phyloP scores from a whole-genome alignment of 169 alveolate genomes.

The Theileria sp. region DNA sequence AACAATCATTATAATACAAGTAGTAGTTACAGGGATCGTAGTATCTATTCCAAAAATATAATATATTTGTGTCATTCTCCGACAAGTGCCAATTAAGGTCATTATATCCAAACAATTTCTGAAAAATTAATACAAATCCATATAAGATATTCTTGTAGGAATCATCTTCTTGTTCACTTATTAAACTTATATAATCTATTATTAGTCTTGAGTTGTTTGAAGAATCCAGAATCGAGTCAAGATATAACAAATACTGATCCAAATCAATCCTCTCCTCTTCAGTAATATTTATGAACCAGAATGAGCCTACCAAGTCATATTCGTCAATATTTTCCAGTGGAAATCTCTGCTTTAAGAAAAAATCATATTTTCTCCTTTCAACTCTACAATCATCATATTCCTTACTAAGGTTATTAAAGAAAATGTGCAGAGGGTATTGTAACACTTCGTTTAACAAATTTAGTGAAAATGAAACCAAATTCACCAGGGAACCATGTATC shows the following conservation, averaged over 20 bases:
- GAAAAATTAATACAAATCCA: not conserved
- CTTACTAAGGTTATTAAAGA: not conserved
- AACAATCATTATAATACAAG: constrained; percentile 19
- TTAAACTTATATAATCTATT: constrained; percentile 9
- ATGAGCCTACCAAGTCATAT: constrained; percentile 28
- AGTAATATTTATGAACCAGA: constrained; percentile 12
- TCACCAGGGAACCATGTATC: not conserved
- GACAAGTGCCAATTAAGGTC: constrained; percentile 40
- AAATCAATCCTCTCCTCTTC: constrained; percentile 22
- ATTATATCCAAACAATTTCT: constrained; percentile 42
- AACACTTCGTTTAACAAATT: constrained; percentile 33
- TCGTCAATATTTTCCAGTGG: not conserved
- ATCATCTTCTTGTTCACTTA: not conserved
- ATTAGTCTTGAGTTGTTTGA: constrained; percentile 20
- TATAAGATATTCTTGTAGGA: constrained; percentile 13
- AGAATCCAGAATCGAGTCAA: constrained; percentile 17
- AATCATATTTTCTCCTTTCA: constrained; percentile 17
- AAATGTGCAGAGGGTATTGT: constrained; percentile 27
- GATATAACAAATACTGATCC: constrained; percentile 14
- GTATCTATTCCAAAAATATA: constrained; percentile 33
- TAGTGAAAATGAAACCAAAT: constrained; percentile 14
- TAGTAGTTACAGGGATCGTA: constrained; percentile 18
- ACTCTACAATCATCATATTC: constrained; percentile 24
- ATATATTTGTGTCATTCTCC: constrained; percentile 6
- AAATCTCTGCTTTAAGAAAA: not conserved